A percentile compares a stretch with the other conserved stretches of the same genome.
These are phyloP conservation scores for Coccomyxa sp. DNA, from an alignment of 139 green algal genomes.

Conservation along the genomic window DNA sequence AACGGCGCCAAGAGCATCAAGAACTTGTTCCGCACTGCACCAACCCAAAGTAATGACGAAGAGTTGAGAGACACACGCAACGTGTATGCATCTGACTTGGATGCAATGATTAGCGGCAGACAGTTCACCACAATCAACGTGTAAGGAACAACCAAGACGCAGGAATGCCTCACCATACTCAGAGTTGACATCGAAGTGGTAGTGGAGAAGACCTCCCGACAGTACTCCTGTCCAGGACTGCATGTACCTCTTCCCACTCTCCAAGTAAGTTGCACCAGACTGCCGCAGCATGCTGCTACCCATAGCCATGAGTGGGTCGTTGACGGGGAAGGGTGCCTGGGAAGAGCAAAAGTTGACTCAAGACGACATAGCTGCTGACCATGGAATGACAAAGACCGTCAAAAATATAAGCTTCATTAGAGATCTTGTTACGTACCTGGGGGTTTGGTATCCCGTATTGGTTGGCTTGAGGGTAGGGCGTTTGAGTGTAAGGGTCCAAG, in stretches of 20 bases:
- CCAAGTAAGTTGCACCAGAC: constrained; percentile 39
- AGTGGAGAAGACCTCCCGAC: constrained; percentile 65
- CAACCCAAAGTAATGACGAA: not conserved
- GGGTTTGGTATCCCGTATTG: too few relatives aligned
- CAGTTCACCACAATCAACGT: not conserved
- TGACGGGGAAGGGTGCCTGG: not conserved
- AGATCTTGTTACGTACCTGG: too few relatives aligned
- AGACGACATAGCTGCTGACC: too few relatives aligned
- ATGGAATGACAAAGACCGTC: too few relatives aligned
- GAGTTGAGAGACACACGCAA: not conserved
- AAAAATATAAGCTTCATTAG: too few relatives aligned
- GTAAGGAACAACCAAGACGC: not conserved
- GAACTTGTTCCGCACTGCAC: constrained; percentile 81
- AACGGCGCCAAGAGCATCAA: constrained; percentile 88
- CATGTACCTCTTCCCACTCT: constrained; percentile 43
- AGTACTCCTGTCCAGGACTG: constrained; percentile 59
- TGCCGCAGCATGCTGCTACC: constrained; percentile 45
- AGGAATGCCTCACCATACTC: constrained; percentile 63
- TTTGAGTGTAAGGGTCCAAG: too few relatives aligned
- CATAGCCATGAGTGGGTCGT: not conserved
- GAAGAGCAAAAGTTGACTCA: too few relatives aligned
- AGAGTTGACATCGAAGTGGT: constrained; percentile 84
- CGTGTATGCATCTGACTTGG: not conserved
- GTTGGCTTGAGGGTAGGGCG: too few relatives aligned
- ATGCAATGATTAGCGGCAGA: not conserved